A percentile compares a stretch with the other conserved stretches of the same genome.
Conservation (phyloP, 148 eudicot species). For the Linanthus parryae region DNA sequence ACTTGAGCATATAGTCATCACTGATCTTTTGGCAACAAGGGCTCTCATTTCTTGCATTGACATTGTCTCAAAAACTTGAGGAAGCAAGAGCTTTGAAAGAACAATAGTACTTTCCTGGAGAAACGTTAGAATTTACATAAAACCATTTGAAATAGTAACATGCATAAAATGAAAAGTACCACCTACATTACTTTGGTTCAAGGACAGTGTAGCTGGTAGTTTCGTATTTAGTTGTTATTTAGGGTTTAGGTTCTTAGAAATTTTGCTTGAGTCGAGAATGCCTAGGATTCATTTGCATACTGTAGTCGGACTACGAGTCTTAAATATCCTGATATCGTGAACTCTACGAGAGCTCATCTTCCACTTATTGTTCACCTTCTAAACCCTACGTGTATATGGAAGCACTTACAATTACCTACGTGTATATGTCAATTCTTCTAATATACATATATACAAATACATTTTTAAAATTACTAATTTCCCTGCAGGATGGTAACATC, state of each 20-base stretch:
- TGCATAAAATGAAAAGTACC: not conserved
- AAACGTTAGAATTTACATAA: not conserved
- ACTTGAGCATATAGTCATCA: conserved; percentile 40
- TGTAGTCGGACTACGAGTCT: too few relatives aligned
- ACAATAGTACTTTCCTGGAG: conserved; percentile 71
- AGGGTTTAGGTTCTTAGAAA: not conserved
- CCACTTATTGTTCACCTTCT: too few relatives aligned
- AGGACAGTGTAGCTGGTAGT: too few relatives aligned
- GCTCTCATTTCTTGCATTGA: conserved; percentile 66
- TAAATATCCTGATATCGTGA: too few relatives aligned
- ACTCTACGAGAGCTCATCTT: too few relatives aligned
- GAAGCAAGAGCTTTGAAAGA: conserved; percentile 63
- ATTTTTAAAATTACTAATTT: too few relatives aligned
- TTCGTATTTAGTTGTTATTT: not conserved
- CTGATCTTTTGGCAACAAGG: conserved; percentile 66
- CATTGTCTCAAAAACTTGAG: conserved; percentile 59
- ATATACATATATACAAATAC: too few relatives aligned
- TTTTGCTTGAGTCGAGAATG: not conserved
- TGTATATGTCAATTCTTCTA: too few relatives aligned
- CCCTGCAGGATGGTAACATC: too few relatives aligned
- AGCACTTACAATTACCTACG: too few relatives aligned
- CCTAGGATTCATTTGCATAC: too few relatives aligned
- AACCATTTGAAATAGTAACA: not conserved
- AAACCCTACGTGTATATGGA: too few relatives aligned
- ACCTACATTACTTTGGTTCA: not conserved